phyloP scores from a whole-genome alignment of 768 basidiomycete genomes.

The Rhizopogon vinicolor region DNA sequence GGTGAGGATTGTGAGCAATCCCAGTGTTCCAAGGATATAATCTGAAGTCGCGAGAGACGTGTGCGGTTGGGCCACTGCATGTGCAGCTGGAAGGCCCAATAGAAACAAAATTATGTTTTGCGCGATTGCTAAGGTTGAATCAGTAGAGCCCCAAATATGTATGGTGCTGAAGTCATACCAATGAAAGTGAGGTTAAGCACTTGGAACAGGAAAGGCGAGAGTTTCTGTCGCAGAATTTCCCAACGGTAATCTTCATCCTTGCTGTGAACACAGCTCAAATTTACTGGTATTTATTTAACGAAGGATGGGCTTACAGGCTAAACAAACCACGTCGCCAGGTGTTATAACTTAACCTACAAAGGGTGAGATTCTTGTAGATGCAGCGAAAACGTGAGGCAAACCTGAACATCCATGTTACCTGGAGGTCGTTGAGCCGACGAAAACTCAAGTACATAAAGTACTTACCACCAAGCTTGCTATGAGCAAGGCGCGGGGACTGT shows the following conservation, averaged over 20 bases:
- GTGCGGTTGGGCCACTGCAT: slow-evolving; percentile 52
- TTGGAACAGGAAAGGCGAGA: slow-evolving; percentile 54
- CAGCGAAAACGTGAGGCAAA: slow-evolving; percentile 10
- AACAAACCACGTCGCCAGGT: slow-evolving; percentile 83
- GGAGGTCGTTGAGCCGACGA: not conserved
- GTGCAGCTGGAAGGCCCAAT: slow-evolving; percentile 58
- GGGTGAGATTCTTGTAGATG: not conserved
- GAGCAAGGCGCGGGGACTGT: slow-evolving; percentile 67
- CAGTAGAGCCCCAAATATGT: not conserved
- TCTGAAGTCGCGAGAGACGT: slow-evolving; percentile 54
- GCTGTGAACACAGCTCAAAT: slow-evolving; percentile 29
- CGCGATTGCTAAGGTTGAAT: slow-evolving; percentile 41
- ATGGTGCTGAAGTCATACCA: slow-evolving; percentile 30
- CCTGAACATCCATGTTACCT: slow-evolving; percentile 62
- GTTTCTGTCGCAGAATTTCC: slow-evolving; percentile 62
- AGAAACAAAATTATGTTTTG: slow-evolving; percentile 81
- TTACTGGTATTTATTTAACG: not conserved
- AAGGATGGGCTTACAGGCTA: slow-evolving; percentile 43
- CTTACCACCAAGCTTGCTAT: slow-evolving; percentile 68
- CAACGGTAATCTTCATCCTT: slow-evolving; percentile 93
- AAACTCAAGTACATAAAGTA: slow-evolving; percentile 1
- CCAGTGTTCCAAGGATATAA: slow-evolving; percentile 51
- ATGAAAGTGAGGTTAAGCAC: slow-evolving; percentile 66
- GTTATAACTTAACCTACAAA: slow-evolving; percentile 64
- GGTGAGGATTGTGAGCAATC: slow-evolving; percentile 52